phyloP scores from a whole-genome alignment of 2,329 filamentous ascomycete species.

The Exophiala aquamarina region DNA sequence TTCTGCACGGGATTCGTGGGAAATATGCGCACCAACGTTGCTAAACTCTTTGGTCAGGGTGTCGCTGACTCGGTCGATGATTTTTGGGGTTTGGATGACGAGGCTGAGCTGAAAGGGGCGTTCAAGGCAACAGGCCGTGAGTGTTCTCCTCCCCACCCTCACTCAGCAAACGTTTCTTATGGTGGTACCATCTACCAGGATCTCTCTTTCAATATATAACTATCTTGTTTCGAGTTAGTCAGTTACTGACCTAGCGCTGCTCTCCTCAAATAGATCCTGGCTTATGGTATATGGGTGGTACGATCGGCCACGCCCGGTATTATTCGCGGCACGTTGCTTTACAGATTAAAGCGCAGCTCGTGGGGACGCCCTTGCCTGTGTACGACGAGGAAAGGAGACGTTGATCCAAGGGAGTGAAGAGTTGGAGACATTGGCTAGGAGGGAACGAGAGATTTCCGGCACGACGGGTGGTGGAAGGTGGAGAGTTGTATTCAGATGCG shows the following conservation, averaged over 20 bases:
- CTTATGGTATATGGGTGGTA: conserved; percentile 48
- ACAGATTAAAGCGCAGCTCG: conserved; percentile 42
- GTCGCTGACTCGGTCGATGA: conserved; percentile 43
- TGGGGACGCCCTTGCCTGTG: conserved; percentile 24
- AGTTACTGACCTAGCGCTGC: too few species aligned
- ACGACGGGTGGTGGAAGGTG: too few species aligned
- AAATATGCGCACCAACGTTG: conserved; percentile 42
- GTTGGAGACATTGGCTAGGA: too few species aligned
- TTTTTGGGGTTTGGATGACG: conserved; percentile 47
- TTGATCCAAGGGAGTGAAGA: too few species aligned
- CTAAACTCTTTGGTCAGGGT: conserved; percentile 41
- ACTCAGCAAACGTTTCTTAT: too few species aligned
- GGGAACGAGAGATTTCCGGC: too few species aligned
- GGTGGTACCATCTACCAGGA: too few species aligned
- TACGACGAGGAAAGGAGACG: conserved; percentile 12
- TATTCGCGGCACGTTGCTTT: conserved; percentile 47
- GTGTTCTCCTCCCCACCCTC: too few species aligned
- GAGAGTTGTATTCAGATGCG: too few species aligned
- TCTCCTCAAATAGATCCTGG: conserved; percentile 25
- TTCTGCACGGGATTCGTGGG: conserved; percentile 48
- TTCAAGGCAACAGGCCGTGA: conserved; percentile 38
- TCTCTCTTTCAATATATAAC: too few species aligned
- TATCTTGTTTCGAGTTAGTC: too few species aligned
- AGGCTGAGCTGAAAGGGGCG: conserved; percentile 48
- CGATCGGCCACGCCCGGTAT: conserved; percentile 40